phyloP scores from a whole-genome alignment of 208 protist genomes.

The Leishmania tarentolae region DNA sequence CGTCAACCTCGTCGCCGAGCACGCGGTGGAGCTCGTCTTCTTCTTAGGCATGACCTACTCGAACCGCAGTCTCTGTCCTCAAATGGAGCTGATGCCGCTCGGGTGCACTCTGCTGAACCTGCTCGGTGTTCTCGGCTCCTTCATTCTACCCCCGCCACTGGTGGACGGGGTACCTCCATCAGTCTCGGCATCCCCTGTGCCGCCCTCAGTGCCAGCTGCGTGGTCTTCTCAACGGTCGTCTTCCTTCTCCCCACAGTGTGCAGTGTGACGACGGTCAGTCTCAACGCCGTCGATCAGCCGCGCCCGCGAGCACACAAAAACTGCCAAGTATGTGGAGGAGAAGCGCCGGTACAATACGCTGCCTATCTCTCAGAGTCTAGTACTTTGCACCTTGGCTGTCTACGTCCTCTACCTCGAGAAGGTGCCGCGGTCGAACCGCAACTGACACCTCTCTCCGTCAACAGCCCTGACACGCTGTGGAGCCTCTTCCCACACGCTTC shows the following conservation, averaged over 20 bases:
- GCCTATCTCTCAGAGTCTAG: constrained; percentile 41
- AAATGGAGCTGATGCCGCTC: constrained; percentile 58
- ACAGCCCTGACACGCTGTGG: constrained; percentile 41
- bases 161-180: constrained; percentile 23
- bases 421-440: constrained; percentile 37
- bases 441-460: constrained; percentile 41
- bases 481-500: constrained; percentile 40
- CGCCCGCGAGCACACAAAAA: constrained; percentile 7
- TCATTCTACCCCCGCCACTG: constrained; percentile 42
- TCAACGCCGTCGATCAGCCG: constrained; percentile 17
- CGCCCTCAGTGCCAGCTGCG: constrained; percentile 36
- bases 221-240: constrained; percentile 41
- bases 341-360: constrained; percentile 31
- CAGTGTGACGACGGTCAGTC: constrained; percentile 27
- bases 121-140: constrained; percentile 60
- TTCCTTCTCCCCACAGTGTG: constrained; percentile 66
- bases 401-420: constrained; percentile 44
- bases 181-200: constrained; percentile 40
- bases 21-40: constrained; percentile 61
- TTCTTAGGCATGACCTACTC: constrained; percentile 41
- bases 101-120: constrained; percentile 72
- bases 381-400: constrained; percentile 28
- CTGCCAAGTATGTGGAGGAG: constrained; percentile 9
- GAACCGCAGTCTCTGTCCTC: constrained; percentile 42
- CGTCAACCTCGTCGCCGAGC: constrained; percentile 65